phyloP scores from a whole-genome alignment of 345 rosid genomes.

The Rhodomyrtus tomentosa region DNA sequence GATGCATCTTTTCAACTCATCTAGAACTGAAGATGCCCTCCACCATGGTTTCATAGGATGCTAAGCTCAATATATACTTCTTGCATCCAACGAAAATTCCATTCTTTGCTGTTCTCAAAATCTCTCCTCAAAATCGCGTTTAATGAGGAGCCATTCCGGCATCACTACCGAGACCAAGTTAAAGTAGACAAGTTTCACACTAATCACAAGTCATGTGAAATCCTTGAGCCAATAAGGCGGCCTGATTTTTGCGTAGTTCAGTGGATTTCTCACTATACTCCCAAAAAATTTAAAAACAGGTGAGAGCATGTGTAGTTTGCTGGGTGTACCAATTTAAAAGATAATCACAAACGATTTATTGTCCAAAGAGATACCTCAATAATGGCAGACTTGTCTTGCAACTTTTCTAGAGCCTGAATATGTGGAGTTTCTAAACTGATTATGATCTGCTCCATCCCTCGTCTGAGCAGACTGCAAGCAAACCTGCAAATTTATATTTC shows the following conservation, averaged over 20 bases:
- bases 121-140: background rate
- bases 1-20: background rate
- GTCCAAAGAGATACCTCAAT: constrained; percentile 28
- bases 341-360: background rate
- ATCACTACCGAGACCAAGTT: accelerated
- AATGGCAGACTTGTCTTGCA: constrained; percentile 31
- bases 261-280: background rate
- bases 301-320: background rate
- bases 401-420: constrained; percentile 47
- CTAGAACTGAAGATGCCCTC: background rate
- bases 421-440: constrained; percentile 61
- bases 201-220: background rate
- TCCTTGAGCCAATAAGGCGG: background rate
- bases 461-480: constrained; percentile 90
- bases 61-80: background rate
- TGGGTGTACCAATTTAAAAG: background rate
- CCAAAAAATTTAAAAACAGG: background rate
- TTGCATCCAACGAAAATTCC: background rate
- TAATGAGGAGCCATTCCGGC: accelerated
- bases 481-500: constrained; percentile 35
- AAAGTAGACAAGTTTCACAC: background rate
- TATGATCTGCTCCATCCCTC: constrained; percentile 80
- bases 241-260: background rate
- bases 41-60: background rate
- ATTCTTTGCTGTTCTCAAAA: background rate